Percentiles rank a stretch among this genome's conserved stretches.
Conservation (phyloP, 1,284 basidiomycete species). For the Lentinula novae-zelandiae region DNA sequence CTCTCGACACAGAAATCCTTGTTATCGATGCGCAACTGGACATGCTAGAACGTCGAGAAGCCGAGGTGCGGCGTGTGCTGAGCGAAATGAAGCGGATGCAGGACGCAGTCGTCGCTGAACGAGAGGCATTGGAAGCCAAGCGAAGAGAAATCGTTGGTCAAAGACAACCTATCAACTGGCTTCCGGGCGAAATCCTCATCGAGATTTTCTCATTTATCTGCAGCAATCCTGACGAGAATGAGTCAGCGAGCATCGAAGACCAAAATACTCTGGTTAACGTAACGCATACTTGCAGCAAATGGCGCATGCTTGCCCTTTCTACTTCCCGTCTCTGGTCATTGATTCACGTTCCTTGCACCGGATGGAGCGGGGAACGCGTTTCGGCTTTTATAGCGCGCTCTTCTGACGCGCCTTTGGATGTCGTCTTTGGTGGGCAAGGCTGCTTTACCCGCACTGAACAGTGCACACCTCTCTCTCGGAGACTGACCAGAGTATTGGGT, state of each 20-base stretch:
- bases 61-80: slow-evolving; percentile 32
- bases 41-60: slow-evolving; percentile 29
- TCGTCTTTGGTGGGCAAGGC: slow-evolving; percentile 20
- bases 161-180: slow-evolving; percentile 42
- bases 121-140: slow-evolving; percentile 23
- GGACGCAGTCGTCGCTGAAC: slow-evolving; percentile 30
- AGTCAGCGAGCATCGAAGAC: slow-evolving; percentile 18
- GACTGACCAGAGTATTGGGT: slow-evolving; percentile 19
- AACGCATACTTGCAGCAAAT: slow-evolving; percentile 44
- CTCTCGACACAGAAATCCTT: slow-evolving; percentile 38
- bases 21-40: slow-evolving; percentile 34
- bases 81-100: slow-evolving; percentile 36
- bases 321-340: slow-evolving; percentile 41
- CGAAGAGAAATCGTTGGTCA: slow-evolving; percentile 31
- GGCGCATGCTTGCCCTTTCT: slow-evolving; percentile 39
- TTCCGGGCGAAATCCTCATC: slow-evolving; percentile 44
- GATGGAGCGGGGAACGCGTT: slow-evolving; percentile 23
- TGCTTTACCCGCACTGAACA: slow-evolving; percentile 12
- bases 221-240: slow-evolving; percentile 20
- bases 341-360: slow-evolving; percentile 27
- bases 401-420: slow-evolving; percentile 28
- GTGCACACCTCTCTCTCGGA: slow-evolving; percentile 17
- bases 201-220: slow-evolving; percentile 35
- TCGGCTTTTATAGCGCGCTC: slow-evolving; percentile 34
- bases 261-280: slow-evolving; percentile 27